Evolutionary conservation across 2,329 filamentous ascomycete species (phyloP), one percentile per base, ranked within the genome.

Genomic region (Leptodontidium sp.): DNA sequence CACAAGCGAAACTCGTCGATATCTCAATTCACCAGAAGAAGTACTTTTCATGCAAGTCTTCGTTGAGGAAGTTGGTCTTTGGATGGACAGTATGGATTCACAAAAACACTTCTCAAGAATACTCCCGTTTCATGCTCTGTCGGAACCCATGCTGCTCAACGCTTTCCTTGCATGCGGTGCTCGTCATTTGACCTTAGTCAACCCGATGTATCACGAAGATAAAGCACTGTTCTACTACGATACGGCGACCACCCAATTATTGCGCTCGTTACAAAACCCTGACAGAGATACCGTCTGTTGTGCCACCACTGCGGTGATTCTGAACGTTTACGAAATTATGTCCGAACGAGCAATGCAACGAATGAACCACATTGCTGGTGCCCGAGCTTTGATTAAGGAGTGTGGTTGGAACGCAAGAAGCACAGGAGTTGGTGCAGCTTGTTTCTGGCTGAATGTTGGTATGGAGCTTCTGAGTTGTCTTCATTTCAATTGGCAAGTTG

Each of bases 241-340:
- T 77, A 91, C 90, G 2, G 93, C 94, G 2, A 97, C 93, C 0
- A 90, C 90, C 26, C 88, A 93, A 71, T 85, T 98, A 2, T 83
- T 97, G 15, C 87, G 89, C 58, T 90, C 88, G 62, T 81, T 97
- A 53, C 92, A 96, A 77, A 93, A 97, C 75, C 93, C 93, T 0
- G 91, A 96, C 73, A 88, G 94, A 67, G 91, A 97, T 77, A 93
- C 90, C 0, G 88, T 91, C 35, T 90, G 97, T 64, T 97, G 94
- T 78, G 93, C 94, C 8, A 93, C 92, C 0, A 93, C 93, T 0
- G 94, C 95, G 2, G 91, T 97, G 15, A 91, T 97, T 8, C 85
- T 98, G 40, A 95, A 97, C 74, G 92, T 97, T 3, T 98, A 97
- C 80, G 94, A 98, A 79, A 91, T 94, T 74, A 97, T 98, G 93